phyloP scores from a whole-genome alignment of 2,329 filamentous ascomycete species.

The Ophiostoma sp. region DNA sequence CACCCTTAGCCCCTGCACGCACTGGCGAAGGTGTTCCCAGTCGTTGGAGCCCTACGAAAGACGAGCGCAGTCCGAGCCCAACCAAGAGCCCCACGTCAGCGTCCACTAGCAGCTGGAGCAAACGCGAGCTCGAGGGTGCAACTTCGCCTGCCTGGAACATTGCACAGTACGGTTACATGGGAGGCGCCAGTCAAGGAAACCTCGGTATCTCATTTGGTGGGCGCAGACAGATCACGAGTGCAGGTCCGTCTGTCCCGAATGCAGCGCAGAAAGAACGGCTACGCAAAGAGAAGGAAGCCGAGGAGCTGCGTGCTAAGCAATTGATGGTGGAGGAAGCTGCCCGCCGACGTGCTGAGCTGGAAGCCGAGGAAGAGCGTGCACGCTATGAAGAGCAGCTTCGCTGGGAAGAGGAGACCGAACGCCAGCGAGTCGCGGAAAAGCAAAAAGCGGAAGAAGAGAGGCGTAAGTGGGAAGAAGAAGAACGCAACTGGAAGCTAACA shows the following conservation, averaged over 20 bases:
- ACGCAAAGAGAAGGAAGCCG: constrained; percentile 51
- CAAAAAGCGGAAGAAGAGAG: constrained; percentile 54
- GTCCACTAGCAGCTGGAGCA: constrained; percentile 85
- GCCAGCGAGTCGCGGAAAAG: constrained; percentile 55
- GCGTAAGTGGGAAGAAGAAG: constrained; percentile 61
- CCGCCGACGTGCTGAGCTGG: constrained; percentile 42
- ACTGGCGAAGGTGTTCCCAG: constrained; percentile 51
- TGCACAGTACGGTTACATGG: constrained; percentile 96
- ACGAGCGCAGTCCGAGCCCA: constrained; percentile 50
- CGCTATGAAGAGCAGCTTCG: constrained; percentile 57
- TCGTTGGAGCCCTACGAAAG: constrained; percentile 53
- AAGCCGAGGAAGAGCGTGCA: constrained; percentile 57
- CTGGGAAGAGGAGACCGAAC: constrained; percentile 61
- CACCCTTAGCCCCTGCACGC: constrained; percentile 42
- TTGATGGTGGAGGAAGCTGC: constrained; percentile 44
- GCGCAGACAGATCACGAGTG: constrained; percentile 83
- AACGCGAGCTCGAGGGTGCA: constrained; percentile 68
- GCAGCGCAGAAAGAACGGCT: constrained; percentile 76
- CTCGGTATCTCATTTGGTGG: constrained; percentile 89
- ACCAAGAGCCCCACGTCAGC: constrained; percentile 50
- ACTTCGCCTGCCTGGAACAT: constrained; percentile 97
- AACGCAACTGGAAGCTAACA: constrained; percentile 64
- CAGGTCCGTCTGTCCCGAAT: constrained; percentile 71
- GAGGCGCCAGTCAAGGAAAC: constrained; percentile 91
- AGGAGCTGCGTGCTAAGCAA: constrained; percentile 56